Percentiles rank a stretch among this genome's conserved stretches.
These are phyloP conservation scores for Vaccinium vitisidaea DNA, from an alignment of 148 eudicot species.

Conservation along the genomic window DNA sequence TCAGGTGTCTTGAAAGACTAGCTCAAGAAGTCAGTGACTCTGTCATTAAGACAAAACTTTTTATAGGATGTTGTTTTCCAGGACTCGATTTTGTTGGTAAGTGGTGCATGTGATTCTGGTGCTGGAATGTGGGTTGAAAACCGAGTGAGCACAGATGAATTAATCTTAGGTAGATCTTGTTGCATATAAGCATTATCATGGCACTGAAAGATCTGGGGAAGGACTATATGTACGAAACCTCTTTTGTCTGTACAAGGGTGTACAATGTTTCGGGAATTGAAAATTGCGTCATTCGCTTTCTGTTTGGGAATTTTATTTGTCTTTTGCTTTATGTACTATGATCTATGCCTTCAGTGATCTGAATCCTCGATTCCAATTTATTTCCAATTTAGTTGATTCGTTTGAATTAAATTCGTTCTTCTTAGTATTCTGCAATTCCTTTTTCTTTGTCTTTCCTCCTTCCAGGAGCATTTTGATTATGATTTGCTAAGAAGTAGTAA, in stretches of 20 bases:
- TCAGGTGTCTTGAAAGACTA: neutral
- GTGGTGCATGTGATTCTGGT: neutral
- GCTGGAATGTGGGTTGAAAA: neutral
- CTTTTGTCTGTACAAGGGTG: neutral
- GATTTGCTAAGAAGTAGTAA: constrained; percentile 68
- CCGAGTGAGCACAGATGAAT: neutral
- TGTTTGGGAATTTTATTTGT: neutral
- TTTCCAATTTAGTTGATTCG: neutral
- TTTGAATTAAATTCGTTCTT: neutral
- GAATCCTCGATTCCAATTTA: neutral
- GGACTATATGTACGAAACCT: neutral
- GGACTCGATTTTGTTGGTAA: neutral
- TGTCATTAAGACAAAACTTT: neutral
- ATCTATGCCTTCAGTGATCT: neutral
- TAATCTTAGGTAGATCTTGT: neutral
- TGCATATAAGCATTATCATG: neutral
- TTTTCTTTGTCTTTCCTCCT: neutral
- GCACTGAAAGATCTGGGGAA: neutral
- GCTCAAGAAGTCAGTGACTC: neutral
- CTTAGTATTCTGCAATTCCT: neutral
- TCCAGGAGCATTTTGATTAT: constrained; percentile 78
- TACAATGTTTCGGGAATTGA: neutral
- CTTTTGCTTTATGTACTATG: neutral
- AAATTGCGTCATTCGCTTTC: neutral
- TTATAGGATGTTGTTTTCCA: neutral